Evolutionary conservation across 2,329 filamentous ascomycete species (phyloP).

Genomic region (Colletotrichum lentis): DNA sequence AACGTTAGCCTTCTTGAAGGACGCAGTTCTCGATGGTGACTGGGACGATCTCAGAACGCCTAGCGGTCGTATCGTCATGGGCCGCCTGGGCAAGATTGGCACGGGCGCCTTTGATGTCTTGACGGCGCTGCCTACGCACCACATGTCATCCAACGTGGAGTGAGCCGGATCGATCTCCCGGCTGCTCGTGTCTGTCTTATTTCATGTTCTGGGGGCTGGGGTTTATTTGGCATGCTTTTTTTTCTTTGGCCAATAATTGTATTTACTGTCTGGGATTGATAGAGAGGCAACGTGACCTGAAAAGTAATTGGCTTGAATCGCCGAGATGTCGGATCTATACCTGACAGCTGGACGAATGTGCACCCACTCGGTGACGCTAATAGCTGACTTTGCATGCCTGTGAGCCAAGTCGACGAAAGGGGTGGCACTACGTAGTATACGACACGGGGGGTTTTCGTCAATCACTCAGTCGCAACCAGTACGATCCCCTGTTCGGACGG

Average conservation of each 20-base stretch:
- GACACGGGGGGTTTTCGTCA: too few relatives aligned
- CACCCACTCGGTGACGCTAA: too few relatives aligned
- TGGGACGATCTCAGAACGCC: conserved; percentile 88
- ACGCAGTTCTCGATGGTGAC: conserved; percentile 89
- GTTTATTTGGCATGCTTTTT: conserved; percentile 12
- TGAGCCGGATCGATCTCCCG: not conserved
- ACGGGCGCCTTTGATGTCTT: conserved; percentile 94
- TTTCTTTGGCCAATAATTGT: conserved; percentile 26
- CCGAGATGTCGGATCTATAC: not conserved
- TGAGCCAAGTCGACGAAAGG: too few relatives aligned
- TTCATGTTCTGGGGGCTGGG: conserved; percentile 12
- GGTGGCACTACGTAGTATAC: too few relatives aligned
- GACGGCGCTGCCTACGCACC: conserved; percentile 64
- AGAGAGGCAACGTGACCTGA: conserved; percentile 24
- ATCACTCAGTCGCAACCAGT: too few relatives aligned
- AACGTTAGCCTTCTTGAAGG: conserved; percentile 90
- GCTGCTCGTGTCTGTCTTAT: conserved; percentile 9
- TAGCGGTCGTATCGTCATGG: conserved; percentile 87
- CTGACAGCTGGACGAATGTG: not conserved
- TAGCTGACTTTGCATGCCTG: too few relatives aligned
- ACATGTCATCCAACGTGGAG: conserved; percentile 43
- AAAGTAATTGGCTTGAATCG: conserved; percentile 28
- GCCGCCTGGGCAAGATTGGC: conserved; percentile 81
- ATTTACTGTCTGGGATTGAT: conserved; percentile 30
- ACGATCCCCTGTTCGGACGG: too few relatives aligned